Evolutionary conservation across 2,329 filamentous ascomycete genomes (phyloP), one percentile per base, ranked within the genome.

Genomic region (Zymoseptoria passerinii): DNA sequence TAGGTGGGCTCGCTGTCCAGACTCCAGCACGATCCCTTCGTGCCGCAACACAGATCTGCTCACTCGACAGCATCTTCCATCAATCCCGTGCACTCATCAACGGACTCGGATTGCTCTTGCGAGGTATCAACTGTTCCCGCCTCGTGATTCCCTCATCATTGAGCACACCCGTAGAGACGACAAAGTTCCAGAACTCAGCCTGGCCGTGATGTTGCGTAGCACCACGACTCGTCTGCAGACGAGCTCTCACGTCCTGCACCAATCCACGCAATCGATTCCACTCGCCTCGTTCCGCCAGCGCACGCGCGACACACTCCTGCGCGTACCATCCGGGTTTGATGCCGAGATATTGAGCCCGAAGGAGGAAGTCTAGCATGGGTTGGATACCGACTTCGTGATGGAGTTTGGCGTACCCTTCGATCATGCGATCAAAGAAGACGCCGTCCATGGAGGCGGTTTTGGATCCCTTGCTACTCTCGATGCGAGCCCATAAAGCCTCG

Each of bases 391-490:
- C 80, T 8, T 75, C 72, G 48, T 58, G 58, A 52, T 71, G 69
- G 49, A 67, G 58, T 10, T 72, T 64, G 7, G 86, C 82, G 69
- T 87, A 89, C 1, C 86, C 87, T 67, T 84, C 82, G 62, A 91
- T 81, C 61, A 87, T 77, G 55, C 85, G 80, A 71, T 89, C 86
- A 80, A 85, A 90, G 65, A 91, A 83, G 23, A 82, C 73, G 59
- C 78, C 76, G 68, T 88, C 81, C 16, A 72, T 58, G 1, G 52
- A 16, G 3, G 59, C 60, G 54, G 61, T 60, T 16, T 29, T 56
- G 54, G 48, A 63, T 48, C 58, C 62, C 10, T 55, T 54, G 28
- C 65, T 61, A 20, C 77, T 23, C 27, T 72, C 68, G 50, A 81
- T 77, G 4, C 76, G 72, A 8, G 65, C 60, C 64, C 90, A 82